These are phyloP conservation scores for Dalechampia spathulata DNA, from an alignment of 441 rosid genomes.

Conservation along the genomic window DNA sequence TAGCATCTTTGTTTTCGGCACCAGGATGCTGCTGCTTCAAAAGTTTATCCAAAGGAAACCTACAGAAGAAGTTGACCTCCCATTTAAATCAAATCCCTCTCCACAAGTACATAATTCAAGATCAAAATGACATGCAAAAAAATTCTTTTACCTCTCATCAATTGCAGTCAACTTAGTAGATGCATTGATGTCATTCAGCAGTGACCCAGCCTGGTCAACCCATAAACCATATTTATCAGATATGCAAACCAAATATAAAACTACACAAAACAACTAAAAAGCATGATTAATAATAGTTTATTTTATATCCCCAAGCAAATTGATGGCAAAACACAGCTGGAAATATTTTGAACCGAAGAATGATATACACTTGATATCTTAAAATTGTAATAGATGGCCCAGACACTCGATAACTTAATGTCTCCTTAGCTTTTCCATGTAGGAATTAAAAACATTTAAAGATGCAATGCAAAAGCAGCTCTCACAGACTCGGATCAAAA, in stretches of 20 bases:
- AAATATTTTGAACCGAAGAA: no score
- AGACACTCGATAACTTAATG: no score
- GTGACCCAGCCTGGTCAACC: slow-evolving; percentile 26
- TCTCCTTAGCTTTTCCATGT: neutral
- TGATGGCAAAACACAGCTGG: no score
- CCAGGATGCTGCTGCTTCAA: slow-evolving; percentile 30
- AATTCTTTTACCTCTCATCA: slow-evolving; percentile 32
- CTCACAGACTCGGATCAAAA: neutral
- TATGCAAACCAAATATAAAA: neutral
- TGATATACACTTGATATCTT: no score
- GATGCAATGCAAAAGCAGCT: neutral
- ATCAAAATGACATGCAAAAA: no score
- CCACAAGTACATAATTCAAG: no score
- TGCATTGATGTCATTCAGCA: slow-evolving; percentile 23
- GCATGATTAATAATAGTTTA: neutral
- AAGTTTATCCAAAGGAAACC: slow-evolving; percentile 41
- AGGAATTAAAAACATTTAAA: neutral
- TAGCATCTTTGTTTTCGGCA: slow-evolving; percentile 46
- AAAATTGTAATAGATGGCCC: no score
- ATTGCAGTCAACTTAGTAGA: slow-evolving; percentile 18
- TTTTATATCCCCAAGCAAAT: neutral
- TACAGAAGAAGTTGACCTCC: slow-evolving; percentile 14
- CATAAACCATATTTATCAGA: slow-evolving; percentile 6
- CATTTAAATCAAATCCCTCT: neutral
- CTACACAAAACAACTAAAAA: neutral